Evolutionary conservation across 75 land plant species (phyloP), one percentile per base, ranked within the genome.

Genomic region (Larix kaempferi): DNA sequence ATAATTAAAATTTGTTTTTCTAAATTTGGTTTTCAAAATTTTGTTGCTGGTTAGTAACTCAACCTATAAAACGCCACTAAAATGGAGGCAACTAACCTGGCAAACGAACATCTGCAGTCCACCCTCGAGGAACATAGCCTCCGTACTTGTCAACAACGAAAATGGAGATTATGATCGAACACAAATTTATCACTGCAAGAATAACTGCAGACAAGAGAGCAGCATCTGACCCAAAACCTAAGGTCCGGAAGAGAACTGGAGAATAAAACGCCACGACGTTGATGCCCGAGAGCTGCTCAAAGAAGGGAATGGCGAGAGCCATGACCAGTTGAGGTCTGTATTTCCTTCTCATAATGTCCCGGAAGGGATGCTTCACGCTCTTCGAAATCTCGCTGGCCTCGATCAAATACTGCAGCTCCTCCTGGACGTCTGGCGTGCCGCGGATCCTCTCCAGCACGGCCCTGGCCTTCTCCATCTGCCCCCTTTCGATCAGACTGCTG

Each of bases 401-500:
- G 0, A 89, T 79, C 10, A 93, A 60, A 56, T 93, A 91, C 5
- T 83, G 29, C 57, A 77, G 88, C 73, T 93, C 96, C 26, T 74
- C 88, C 2, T 87, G 86, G 29, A 93, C 80, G 52, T 93, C 82
- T 6, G 78, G 71, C 17, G 89, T 85, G 2, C 96, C 96, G 0
- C 96, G 77, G 57, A 94, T 85, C 69, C 57, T 79, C 55, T 39
- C 33, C 13, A 94, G 86, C 76, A 84, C 79, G 17, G 0, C 21
- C 27, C 16, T 76, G 63, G 90, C 96, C 57, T 81, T 72, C 5
- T 86, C 88, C 0, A 27, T 29, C 6, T 86, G 37, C 26, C 92
- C 92, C 15, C 92, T 77, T 59, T 92, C 94, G 60, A 94, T 83
- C 79, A 94, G 64, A 52, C 95, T 92, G 84, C 89, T 94, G 29